A percentile compares a stretch with the other conserved stretches of the same genome.
Conservation (phyloP, 176 grass and related monocot genomes). For the Bolboschoenus planiculmis region DNA sequence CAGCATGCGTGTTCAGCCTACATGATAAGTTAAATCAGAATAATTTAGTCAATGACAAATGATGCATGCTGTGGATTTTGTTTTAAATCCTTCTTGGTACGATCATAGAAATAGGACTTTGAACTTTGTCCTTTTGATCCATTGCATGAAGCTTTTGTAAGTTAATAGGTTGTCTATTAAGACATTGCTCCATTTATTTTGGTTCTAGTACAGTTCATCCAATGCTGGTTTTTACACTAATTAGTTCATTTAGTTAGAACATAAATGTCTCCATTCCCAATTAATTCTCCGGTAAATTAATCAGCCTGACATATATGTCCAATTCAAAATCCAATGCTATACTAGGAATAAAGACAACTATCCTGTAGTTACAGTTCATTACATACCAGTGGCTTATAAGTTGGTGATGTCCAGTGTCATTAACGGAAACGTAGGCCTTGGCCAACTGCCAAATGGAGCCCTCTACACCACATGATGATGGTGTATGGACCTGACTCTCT, state of each 20-base stretch:
- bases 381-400: slow-evolving; percentile 44
- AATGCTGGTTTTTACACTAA: too few relatives aligned
- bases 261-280: too few relatives aligned
- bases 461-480: slow-evolving; percentile 11
- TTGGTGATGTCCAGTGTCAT: slow-evolving; percentile 39
- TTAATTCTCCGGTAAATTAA: too few relatives aligned
- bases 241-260: too few relatives aligned
- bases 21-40: neutral
- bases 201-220: too few relatives aligned
- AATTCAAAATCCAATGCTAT: neutral
- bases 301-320: neutral
- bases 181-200: too few relatives aligned
- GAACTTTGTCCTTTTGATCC: too few relatives aligned
- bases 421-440: slow-evolving; percentile 37
- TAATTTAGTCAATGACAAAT: neutral
- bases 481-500: slow-evolving; percentile 21
- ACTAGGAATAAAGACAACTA: neutral
- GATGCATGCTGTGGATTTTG: too few relatives aligned
- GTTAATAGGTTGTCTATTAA: too few relatives aligned
- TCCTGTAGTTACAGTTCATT: neutral
- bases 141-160: too few relatives aligned
- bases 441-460: slow-evolving; percentile 29
- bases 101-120: too few relatives aligned
- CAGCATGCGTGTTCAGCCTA: too few relatives aligned
- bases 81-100: neutral